Evolutionary conservation across 495 filamentous ascomycete species (phyloP).

Genomic region (Tuber calosporum): DNA sequence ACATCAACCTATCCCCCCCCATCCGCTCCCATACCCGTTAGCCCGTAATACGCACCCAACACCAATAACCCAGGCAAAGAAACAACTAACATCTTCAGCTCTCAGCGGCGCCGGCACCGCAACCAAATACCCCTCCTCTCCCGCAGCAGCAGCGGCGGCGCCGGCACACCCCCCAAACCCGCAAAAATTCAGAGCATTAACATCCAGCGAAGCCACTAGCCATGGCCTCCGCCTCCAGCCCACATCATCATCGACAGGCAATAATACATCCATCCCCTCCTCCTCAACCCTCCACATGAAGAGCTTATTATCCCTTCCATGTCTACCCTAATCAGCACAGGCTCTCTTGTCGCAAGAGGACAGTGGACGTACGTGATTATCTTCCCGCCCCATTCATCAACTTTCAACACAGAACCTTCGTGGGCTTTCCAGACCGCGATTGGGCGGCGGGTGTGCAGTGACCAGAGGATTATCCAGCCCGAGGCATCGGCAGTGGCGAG

Average conservation of each 20-base stretch:
- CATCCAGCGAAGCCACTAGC: constrained; percentile 71
- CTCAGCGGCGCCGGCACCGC: constrained; percentile 71
- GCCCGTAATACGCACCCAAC: background rate
- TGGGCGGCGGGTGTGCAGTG: constrained; percentile 70
- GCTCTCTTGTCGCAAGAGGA: constrained; percentile 13
- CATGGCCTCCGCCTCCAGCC: constrained; percentile 57
- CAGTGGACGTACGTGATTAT: constrained; percentile 64
- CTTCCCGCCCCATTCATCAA: constrained; percentile 58
- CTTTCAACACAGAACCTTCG: constrained; percentile 65
- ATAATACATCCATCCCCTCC: constrained; percentile 53
- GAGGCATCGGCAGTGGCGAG: constrained; percentile 84
- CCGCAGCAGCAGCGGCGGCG: background rate
- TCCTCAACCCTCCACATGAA: constrained; percentile 81
- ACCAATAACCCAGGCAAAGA: background rate
- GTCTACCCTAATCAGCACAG: constrained; percentile 49
- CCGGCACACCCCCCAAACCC: constrained; percentile 58
- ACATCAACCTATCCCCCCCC: constrained; percentile 61
- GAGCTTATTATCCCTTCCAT: constrained; percentile 84
- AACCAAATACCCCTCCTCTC: constrained; percentile 52
- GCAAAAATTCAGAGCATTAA: constrained; percentile 95
- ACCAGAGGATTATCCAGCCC: constrained; percentile 84
- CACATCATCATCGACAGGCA: constrained; percentile 57
- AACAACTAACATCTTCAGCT: constrained; percentile 58
- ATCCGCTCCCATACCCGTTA: background rate
- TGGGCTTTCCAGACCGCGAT: constrained; percentile 85